These are phyloP conservation scores for Leptosphaerulina australis DNA, from an alignment of 2,329 filamentous ascomycete species.

Conservation along the genomic window DNA sequence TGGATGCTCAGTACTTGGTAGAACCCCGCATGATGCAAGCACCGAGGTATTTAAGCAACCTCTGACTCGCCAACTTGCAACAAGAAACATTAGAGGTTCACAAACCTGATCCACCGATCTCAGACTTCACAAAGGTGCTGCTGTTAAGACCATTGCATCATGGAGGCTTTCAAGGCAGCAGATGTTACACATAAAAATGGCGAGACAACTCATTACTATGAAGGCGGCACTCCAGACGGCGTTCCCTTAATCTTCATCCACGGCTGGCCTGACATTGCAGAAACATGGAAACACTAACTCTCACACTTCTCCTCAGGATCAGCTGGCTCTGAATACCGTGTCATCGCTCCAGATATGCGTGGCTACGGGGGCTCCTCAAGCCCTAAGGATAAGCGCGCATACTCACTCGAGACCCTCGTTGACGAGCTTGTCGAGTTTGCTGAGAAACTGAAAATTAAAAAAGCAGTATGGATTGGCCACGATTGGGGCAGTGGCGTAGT, in stretches of 20 bases:
- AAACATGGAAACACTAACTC: slow-evolving; percentile 47
- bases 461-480: slow-evolving; percentile 58
- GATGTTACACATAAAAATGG: slow-evolving; percentile 31
- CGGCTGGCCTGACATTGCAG: slow-evolving; percentile 47
- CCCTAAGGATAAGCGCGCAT: slow-evolving; percentile 33
- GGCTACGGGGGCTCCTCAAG: slow-evolving; percentile 40
- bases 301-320: slow-evolving; percentile 36
- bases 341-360: slow-evolving; percentile 40
- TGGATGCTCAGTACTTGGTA: background rate
- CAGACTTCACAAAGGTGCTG: background rate
- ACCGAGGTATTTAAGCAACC: slow-evolving; percentile 4
- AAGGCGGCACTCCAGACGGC: slow-evolving; percentile 29
- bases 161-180: slow-evolving; percentile 24
- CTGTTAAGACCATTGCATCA: background rate
- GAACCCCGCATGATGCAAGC: slow-evolving; percentile 14
- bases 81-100: background rate
- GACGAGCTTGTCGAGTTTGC: slow-evolving; percentile 48
- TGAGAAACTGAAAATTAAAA: slow-evolving; percentile 45
- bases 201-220: slow-evolving; percentile 33
- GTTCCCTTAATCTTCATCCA: slow-evolving; percentile 36
- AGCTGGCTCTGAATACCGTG: slow-evolving; percentile 36
- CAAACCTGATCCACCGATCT: background rate
- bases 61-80: background rate
- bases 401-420: slow-evolving; percentile 38
- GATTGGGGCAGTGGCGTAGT: slow-evolving; percentile 52